Evolutionary conservation across 352 stramenopile species (phyloP).

Genomic region (Phytophthora constricta): DNA sequence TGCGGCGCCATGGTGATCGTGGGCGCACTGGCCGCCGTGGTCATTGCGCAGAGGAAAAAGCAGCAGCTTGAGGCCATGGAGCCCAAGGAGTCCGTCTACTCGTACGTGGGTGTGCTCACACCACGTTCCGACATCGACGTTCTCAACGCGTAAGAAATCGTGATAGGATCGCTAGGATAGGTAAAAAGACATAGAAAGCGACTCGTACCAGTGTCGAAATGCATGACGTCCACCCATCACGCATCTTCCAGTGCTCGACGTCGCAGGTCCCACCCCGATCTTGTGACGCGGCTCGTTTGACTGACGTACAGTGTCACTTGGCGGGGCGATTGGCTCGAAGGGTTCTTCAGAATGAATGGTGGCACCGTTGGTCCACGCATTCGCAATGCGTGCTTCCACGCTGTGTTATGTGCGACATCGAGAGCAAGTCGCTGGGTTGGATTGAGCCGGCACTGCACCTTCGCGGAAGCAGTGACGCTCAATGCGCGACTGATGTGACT

Average conservation of each 20-base stretch:
- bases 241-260: conserved; percentile 18
- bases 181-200: conserved; percentile 24
- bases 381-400: conserved; percentile 2
- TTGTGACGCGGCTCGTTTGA: conserved; percentile 14
- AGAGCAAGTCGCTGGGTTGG: no score
- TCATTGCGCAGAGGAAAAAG: conserved; percentile 62
- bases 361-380: not conserved
- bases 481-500: conserved; percentile 14
- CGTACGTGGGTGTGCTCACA: conserved; percentile 34
- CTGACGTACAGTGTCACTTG: conserved; percentile 14
- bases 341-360: conserved; percentile 7
- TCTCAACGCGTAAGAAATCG: conserved; percentile 16
- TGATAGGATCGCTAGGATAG: conserved; percentile 16
- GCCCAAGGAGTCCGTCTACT: conserved; percentile 33
- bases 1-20: conserved; percentile 24
- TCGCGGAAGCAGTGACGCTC: conserved; percentile 22
- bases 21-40: conserved; percentile 32
- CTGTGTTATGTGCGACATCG: conserved; percentile 14
- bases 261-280: conserved; percentile 20
- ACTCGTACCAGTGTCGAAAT: conserved; percentile 24
- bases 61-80: conserved; percentile 44
- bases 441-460: conserved; percentile 16
- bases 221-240: conserved; percentile 24
- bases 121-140: conserved; percentile 43
- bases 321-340: conserved; percentile 11